These are phyloP conservation scores for Alternaria rosae DNA, from an alignment of 2,329 filamentous ascomycete genomes.

Conservation along the genomic window DNA sequence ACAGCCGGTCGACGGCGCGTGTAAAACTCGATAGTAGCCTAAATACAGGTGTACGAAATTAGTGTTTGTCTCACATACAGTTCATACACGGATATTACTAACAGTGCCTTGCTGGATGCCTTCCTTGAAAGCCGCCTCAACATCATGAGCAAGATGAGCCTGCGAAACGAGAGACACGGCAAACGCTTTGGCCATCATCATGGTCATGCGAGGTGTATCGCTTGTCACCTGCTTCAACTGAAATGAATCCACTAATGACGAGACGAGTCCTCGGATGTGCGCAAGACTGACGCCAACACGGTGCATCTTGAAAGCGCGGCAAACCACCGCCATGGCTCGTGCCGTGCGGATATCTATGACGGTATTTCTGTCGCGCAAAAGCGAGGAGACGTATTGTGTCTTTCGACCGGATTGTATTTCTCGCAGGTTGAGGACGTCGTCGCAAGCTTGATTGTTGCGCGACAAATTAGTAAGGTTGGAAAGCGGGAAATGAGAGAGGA, in stretches of 20 bases:
- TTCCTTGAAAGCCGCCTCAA: constrained; percentile 10
- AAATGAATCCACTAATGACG: constrained; percentile 1
- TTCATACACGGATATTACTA: not conserved
- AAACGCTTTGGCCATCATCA: constrained; percentile 8
- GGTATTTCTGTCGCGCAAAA: constrained; percentile 1
- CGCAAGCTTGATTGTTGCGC: not conserved
- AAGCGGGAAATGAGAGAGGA: not conserved
- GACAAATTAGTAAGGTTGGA: not conserved
- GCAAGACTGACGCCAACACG: rapidly evolving
- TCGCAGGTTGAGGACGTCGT: not conserved
- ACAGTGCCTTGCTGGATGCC: constrained; percentile 3
- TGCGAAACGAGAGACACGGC: constrained; percentile 1
- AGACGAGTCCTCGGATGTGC: constrained; percentile 8
- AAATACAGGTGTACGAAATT: rapidly evolving
- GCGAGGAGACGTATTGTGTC: not conserved
- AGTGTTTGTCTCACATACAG: not conserved
- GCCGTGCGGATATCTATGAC: not conserved
- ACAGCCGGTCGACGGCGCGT: not conserved
- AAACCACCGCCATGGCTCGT: not conserved
- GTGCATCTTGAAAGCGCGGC: constrained; percentile 7
- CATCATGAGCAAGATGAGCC: not conserved
- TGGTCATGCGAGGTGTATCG: not conserved
- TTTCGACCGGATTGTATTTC: not conserved
- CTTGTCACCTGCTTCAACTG: not conserved
- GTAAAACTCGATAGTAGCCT: not conserved